Conservation (phyloP, 257 asterid genomes). For the Jacaranda mimosifolia region DNA sequence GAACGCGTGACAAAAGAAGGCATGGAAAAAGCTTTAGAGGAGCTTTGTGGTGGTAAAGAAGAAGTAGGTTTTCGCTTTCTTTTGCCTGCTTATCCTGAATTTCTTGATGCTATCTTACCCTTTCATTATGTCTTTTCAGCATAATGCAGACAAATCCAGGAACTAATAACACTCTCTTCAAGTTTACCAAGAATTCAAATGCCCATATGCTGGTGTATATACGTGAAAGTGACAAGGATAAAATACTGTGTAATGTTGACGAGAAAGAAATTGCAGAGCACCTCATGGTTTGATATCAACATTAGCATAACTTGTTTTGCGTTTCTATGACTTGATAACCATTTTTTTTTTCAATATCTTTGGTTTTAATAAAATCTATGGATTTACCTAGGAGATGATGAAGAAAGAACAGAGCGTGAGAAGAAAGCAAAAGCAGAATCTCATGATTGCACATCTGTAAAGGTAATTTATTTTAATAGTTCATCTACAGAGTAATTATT, state of each 20-base stretch:
- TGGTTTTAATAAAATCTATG: constrained; percentile 1
- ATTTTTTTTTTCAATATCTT: background rate
- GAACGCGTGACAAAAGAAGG: constrained; percentile 51
- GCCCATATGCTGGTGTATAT: constrained; percentile 44
- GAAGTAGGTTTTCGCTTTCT: too few species aligned
- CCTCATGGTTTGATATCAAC: constrained; percentile 53
- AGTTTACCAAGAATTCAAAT: constrained; percentile 36
- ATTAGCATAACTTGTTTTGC: background rate
- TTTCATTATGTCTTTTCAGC: too few species aligned
- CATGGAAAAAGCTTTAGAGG: constrained; percentile 42
- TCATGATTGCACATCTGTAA: constrained; percentile 35
- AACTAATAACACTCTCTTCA: too few species aligned
- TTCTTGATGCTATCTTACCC: too few species aligned
- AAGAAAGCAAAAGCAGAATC: constrained; percentile 38
- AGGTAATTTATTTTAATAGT: constrained; percentile 32
- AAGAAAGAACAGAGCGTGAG: constrained; percentile 36
- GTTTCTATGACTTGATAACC: too few species aligned
- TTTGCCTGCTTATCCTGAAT: too few species aligned
- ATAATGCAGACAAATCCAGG: too few species aligned
- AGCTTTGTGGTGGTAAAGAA: constrained; percentile 44
- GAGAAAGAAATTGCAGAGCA: constrained; percentile 76
- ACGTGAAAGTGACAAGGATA: constrained; percentile 46
- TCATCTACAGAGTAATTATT: background rate
- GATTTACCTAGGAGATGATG: constrained; percentile 20
- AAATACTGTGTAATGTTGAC: constrained; percentile 45